Percentiles rank a stretch among this genome's conserved stretches.
These are phyloP conservation scores for Tulasnella calospora DNA, from an alignment of 768 basidiomycete species.

Conservation along the genomic window DNA sequence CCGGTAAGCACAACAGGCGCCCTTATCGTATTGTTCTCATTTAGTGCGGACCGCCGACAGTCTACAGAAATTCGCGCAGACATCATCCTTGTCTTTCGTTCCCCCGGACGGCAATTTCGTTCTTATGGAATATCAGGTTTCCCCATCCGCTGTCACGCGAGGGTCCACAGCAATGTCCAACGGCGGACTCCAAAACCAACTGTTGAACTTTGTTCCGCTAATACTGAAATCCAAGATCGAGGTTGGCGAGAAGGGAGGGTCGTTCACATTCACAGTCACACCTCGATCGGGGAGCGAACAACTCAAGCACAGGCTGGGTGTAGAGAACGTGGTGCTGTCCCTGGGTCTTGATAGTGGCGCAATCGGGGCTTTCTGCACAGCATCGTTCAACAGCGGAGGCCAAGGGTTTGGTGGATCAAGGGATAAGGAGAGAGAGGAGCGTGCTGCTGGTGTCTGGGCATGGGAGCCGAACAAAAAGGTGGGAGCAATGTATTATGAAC, in stretches of 20 bases:
- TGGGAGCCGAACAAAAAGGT: constrained; percentile 70
- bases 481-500: background rate
- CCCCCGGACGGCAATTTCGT: constrained; percentile 89
- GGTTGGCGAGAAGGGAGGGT: constrained; percentile 48
- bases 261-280: constrained; percentile 57
- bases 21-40: constrained; percentile 14
- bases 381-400: constrained; percentile 36
- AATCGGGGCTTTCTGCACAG: constrained; percentile 64
- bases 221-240: constrained; percentile 36
- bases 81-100: constrained; percentile 69
- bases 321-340: constrained; percentile 64
- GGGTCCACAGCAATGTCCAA: constrained; percentile 43
- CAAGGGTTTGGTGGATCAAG: constrained; percentile 19
- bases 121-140: constrained; percentile 73
- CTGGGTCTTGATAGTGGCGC: constrained; percentile 72
- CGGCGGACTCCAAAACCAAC: constrained; percentile 29
- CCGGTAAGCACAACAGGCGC: constrained; percentile 48
- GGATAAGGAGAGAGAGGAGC: constrained; percentile 23
- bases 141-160: constrained; percentile 34
- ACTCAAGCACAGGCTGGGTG: constrained; percentile 25
- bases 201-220: constrained; percentile 36
- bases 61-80: constrained; percentile 72
- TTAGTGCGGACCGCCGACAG: constrained; percentile 40
- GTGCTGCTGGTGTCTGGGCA: constrained; percentile 66
- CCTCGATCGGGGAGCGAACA: constrained; percentile 41